Evolutionary conservation across 495 filamentous ascomycete genomes (phyloP).

Genomic region (Lasiosphaeria ovina): DNA sequence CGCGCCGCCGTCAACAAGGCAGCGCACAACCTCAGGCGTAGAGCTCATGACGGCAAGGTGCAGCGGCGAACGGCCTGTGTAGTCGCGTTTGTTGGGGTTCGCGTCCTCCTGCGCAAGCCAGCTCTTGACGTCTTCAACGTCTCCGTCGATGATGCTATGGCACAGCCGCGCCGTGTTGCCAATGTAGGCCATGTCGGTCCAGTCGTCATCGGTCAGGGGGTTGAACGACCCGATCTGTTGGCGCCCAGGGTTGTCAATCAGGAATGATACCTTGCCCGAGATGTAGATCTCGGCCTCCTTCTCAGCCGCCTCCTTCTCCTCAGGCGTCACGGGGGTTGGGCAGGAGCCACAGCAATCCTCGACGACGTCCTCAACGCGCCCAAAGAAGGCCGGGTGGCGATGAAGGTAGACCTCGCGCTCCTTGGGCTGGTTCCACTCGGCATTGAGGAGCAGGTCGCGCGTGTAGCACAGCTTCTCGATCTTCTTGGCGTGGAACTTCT

Average conservation of each 20-base stretch:
- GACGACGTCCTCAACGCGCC: constrained; percentile 63
- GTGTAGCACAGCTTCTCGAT: constrained; percentile 79
- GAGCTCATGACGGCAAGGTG: constrained; percentile 70
- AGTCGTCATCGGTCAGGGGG: constrained; percentile 75
- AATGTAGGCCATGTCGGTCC: constrained; percentile 78
- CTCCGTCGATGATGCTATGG: constrained; percentile 69
- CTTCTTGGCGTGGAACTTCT: constrained; percentile 63
- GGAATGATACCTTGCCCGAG: constrained; percentile 65
- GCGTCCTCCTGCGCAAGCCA: constrained; percentile 62
- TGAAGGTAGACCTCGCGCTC: constrained; percentile 71
- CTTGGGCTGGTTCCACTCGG: constrained; percentile 76
- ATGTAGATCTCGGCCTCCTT: constrained; percentile 72
- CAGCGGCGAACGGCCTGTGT: constrained; percentile 74
- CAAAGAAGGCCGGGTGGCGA: constrained; percentile 75
- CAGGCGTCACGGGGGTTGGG: constrained; percentile 61
- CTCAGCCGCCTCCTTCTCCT: constrained; percentile 65
- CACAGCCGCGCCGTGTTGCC: constrained; percentile 69
- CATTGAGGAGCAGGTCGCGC: constrained; percentile 77
- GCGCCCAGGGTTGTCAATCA: constrained; percentile 75
- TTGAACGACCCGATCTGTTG: constrained; percentile 68
- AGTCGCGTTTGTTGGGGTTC: constrained; percentile 65
- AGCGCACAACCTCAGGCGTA: constrained; percentile 63
- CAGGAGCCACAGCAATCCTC: constrained; percentile 78
- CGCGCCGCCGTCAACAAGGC: constrained; percentile 67
- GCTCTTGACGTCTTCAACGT: constrained; percentile 61